Conservation (phyloP, 1,284 basidiomycete genomes). For the Lignosus rhinocerotis region DNA sequence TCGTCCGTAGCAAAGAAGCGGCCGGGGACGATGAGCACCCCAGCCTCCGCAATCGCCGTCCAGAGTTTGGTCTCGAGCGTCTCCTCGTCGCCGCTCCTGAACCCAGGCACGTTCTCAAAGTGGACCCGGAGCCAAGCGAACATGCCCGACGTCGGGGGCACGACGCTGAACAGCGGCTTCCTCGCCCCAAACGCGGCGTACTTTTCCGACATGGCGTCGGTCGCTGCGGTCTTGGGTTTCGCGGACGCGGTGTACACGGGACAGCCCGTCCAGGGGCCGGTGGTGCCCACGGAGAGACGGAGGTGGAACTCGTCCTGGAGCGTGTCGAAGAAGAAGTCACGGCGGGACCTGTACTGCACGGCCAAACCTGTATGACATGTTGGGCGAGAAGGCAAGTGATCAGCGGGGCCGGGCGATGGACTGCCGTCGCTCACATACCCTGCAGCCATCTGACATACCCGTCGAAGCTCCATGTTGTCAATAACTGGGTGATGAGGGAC, state of each 20-base stretch:
- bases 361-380: slow-evolving; percentile 45
- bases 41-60: slow-evolving; percentile 56
- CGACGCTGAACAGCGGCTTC: slow-evolving; percentile 60
- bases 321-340: slow-evolving; percentile 63
- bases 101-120: slow-evolving; percentile 59
- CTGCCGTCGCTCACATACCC: slow-evolving; percentile 37
- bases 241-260: slow-evolving; percentile 44
- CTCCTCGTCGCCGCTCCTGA: slow-evolving; percentile 40
- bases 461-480: slow-evolving; percentile 66
- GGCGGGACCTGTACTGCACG: slow-evolving; percentile 53
- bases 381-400: neutral
- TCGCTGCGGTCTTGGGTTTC: slow-evolving; percentile 30
- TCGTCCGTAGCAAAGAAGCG: slow-evolving; percentile 52
- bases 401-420: neutral
- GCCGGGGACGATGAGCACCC: slow-evolving; percentile 62
- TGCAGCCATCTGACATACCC: slow-evolving; percentile 81
- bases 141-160: slow-evolving; percentile 73
- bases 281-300: slow-evolving; percentile 28
- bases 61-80: slow-evolving; percentile 58
- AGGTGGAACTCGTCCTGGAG: slow-evolving; percentile 56
- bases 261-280: slow-evolving; percentile 41
- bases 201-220: slow-evolving; percentile 42
- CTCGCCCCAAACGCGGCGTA: slow-evolving; percentile 20
- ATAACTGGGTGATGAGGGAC: slow-evolving; percentile 62
- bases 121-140: slow-evolving; percentile 72